Evolutionary conservation across 441 rosid species (phyloP), one percentile per base, ranked within the genome.

Genomic region (Jatropha multifida): DNA sequence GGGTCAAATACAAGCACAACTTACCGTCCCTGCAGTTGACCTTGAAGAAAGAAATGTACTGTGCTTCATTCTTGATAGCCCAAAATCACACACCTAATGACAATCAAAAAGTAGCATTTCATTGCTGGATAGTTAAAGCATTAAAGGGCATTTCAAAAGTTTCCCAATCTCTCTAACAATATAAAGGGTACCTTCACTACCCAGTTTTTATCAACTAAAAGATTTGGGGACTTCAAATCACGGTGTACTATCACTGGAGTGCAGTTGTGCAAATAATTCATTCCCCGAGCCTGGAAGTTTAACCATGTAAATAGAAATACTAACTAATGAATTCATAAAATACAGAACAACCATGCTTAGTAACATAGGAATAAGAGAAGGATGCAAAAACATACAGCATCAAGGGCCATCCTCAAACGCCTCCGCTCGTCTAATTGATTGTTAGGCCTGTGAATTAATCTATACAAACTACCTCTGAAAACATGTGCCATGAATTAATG

Each of bases 1-100:
- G 51, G 52, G 15, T 48, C 44, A 63, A 23, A 63, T 12, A 41
- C 40, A 13, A 66, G 74, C 52, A 55, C 17, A 38, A 72, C 92
- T 88, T 85, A 95, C 99, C 78, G 99, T 95, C 81, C 99, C 99
- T 52, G 98, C 99, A 68, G 97, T 88, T 67, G 99, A 95, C 84
- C 90, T 88, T 52, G 99, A 91, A 46, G 99, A 95, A 59, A 95
- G 94, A 83, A 87, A 95, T 64, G 99, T 93, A 82, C 92, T 95
- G 81, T 88, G 82, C 88, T 95, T 94, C 93, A 92, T 92, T 63
- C 96, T 83, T 41, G 99, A 93, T 75, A 95, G 81, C 59, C 99
- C 99, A 59, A 93, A 95, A 81, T 93, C 99, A 49, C 97, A 89
- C 42, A 93, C 97, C 97, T 94, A 76, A 71, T 59, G 55, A 77